Evolutionary conservation across 495 filamentous ascomycete genomes (phyloP).

Genomic region (Durotheca rogersii): DNA sequence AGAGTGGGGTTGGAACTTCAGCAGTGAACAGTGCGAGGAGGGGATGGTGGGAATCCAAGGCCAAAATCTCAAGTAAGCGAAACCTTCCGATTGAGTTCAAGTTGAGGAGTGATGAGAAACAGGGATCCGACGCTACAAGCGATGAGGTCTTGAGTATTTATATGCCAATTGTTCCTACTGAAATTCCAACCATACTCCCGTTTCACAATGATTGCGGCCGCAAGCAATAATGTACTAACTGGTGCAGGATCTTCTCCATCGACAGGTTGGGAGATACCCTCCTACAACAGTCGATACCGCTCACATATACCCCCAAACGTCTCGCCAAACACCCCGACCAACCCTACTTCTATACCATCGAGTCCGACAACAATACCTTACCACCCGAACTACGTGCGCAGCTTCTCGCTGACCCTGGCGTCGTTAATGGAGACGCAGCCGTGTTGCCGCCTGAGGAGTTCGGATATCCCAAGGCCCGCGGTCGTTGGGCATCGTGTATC

Average conservation of each 20-base stretch:
- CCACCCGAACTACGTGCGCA: conserved; percentile 68
- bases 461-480: conserved; percentile 77
- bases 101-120: conserved; percentile 67
- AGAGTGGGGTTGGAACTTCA: conserved; percentile 94
- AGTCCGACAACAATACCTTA: conserved; percentile 87
- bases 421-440: conserved; percentile 68
- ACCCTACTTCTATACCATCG: conserved; percentile 88
- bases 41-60: conserved; percentile 96
- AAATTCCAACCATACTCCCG: conserved; percentile 26
- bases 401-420: conserved; percentile 64
- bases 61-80: conserved; percentile 79
- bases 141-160: conserved; percentile 48
- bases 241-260: conserved; percentile 81
- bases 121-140: conserved; percentile 49
- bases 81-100: conserved; percentile 20
- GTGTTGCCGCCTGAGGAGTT: conserved; percentile 79
- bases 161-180: conserved; percentile 60
- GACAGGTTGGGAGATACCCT: conserved; percentile 84
- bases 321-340: conserved; percentile 86
- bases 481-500: conserved; percentile 95
- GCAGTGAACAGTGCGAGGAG: conserved; percentile 86
- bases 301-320: conserved; percentile 87
- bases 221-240: conserved; percentile 68
- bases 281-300: conserved; percentile 80
- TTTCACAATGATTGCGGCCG: neutral